Evolutionary conservation across 2,329 filamentous ascomycete species (phyloP), one percentile per base, ranked within the genome.

Genomic region (Beauveria asiatica): DNA sequence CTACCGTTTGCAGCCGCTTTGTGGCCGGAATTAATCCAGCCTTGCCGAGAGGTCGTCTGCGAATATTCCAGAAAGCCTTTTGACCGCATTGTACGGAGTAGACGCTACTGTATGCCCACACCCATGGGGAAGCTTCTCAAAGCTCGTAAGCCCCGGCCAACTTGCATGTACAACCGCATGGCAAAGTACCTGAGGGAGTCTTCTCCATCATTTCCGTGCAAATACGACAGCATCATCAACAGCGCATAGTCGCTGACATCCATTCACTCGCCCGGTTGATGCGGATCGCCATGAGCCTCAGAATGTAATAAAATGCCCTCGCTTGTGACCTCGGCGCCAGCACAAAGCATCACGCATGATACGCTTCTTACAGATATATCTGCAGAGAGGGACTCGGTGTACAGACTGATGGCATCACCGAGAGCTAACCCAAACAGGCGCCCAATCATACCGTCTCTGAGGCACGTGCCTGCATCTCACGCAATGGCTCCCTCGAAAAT

Each of bases 211-310:
- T 75, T 70, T n/a, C 68, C 71, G 53, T 80, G 74, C 25, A 80
- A 67, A 41, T 74, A 83, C 5, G 75, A 78, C 2, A 82, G 72
- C 2, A 82, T 65, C 58, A 77, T 75, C 1, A 82, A 67, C 21
- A 81, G 70, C 3, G 79, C 75, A 67, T 83, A 79, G 63, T 82
- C 80, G 0, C 80, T 83, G 66, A 83, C 80, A 62, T 83, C 80
- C 0, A 80, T 83, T 80, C 79, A 82, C 45, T 76, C 74, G 25
- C 75, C 73, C 0, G 70, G 65, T 3, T 67, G 65, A 41, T 78
- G 75, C 30, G 75, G 74, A 56, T 73, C 71, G 53, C 78, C 72
- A 64, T 81, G 79, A 5, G 68, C 64, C 64, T 81, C 79, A n/a
- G 71, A 67, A 19, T 73, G 69, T 62, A 76, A 75, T n/a, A n/a